Conservation (phyloP, 805 yeast species). For the Blastobotrys attinorum region DNA sequence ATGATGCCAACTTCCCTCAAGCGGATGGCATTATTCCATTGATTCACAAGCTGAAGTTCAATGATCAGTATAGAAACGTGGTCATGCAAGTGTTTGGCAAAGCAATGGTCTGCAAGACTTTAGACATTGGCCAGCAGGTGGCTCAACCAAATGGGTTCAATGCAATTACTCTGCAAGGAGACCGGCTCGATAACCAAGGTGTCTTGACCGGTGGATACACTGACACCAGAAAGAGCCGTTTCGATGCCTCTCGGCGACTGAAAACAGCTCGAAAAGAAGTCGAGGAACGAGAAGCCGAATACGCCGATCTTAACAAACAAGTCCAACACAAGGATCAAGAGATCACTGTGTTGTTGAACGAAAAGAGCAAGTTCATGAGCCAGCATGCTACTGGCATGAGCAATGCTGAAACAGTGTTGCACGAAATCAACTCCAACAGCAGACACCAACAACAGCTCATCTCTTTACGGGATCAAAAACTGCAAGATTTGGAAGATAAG, state of each 20-base stretch:
- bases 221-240: conserved; percentile 57
- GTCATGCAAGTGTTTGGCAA: conserved; percentile 74
- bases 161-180: conserved; percentile 90
- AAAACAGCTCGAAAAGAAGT: conserved; percentile 45
- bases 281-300: conserved; percentile 32
- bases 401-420: conserved; percentile 9
- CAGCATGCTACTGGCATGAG: conserved; percentile 33
- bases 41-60: conserved; percentile 62
- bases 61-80: conserved; percentile 51
- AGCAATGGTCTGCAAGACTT: conserved; percentile 65
- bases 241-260: conserved; percentile 59
- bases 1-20: conserved; percentile 44
- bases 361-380: conserved; percentile 27
- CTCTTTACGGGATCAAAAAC: conserved; percentile 22
- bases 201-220: conserved; percentile 83
- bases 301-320: conserved; percentile 32
- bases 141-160: conserved; percentile 54
- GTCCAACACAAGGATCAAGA: conserved; percentile 42
- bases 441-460: conserved; percentile 17
- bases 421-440: conserved; percentile 9
- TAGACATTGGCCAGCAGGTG: conserved; percentile 59
- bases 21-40: conserved; percentile 67
- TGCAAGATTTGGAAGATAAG: conserved; percentile 37
- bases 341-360: conserved; percentile 44
- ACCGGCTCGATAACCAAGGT: conserved; percentile 76